These are phyloP conservation scores for Cryptococcus deneoformans DNA, from an alignment of 1,284 basidiomycete genomes.

Conservation along the genomic window DNA sequence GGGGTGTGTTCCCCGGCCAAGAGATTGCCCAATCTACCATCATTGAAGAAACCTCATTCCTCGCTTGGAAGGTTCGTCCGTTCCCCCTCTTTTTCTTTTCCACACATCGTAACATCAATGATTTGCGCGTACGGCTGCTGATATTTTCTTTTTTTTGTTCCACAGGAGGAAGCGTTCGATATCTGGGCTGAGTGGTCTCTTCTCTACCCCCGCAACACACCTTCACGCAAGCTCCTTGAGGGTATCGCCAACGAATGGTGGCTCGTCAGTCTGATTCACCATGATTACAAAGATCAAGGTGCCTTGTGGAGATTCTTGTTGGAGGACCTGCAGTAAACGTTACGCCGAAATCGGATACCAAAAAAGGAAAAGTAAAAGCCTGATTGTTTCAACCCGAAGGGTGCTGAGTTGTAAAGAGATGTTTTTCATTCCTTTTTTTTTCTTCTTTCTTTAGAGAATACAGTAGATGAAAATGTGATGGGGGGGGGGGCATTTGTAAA, in stretches of 20 bases:
- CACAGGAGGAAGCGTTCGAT: constrained; percentile 89
- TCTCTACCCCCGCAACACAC: constrained; percentile 73
- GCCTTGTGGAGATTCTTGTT: constrained; percentile 84
- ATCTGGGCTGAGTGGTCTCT: constrained; percentile 96
- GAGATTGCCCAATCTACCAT: constrained; percentile 98
- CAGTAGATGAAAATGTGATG: background rate
- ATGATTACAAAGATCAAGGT: constrained; percentile 81
- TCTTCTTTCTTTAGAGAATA: background rate
- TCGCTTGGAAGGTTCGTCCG: constrained; percentile 70
- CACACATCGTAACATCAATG: background rate
- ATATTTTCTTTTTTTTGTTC: background rate
- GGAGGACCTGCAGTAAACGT: constrained; percentile 8
- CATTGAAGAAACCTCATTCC: constrained; percentile 94
- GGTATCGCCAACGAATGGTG: constrained; percentile 70
- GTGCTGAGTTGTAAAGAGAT: background rate
- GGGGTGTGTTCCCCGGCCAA: constrained; percentile 98
- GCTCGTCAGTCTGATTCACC: constrained; percentile 92
- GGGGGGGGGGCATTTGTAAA: background rate
- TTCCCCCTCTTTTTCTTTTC: background rate
- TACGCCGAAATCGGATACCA: background rate
- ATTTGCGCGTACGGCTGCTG: background rate
- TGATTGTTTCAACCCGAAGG: too few species aligned
- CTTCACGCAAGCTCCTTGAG: constrained; percentile 71
- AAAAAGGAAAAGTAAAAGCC: background rate
- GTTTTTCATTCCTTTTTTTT: background rate